Base-by-base conservation (phyloP, 306 rosid species). In the Calophaca sinica region DNA sequence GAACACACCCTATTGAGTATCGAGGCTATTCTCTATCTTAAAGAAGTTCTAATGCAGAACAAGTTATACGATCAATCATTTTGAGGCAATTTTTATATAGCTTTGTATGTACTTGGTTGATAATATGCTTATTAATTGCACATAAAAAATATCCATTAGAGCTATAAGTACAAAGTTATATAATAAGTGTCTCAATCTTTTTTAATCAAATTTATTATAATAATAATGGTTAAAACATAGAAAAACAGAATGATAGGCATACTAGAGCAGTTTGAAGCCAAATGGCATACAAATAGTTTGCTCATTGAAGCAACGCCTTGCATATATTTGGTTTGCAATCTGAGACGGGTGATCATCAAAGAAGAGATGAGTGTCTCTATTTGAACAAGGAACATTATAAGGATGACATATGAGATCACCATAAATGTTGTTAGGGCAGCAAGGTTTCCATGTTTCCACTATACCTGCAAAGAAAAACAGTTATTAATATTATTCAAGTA, bases 351-450 rank as follows among this genome's bases (percentile, higher is more conserved):
- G 87, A 0, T 0, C 39, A 71, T 66, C 87, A 42, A 80, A 84
- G 73, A 70, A 84, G n/a, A 84, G 65, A 72, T 80, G 20, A 39
- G 79, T 44, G 77, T 84, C 12, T 66, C 84, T 71, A 33, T 84
- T 15, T 36, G 52, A 6, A 59, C 87, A 84, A 32, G 73, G 26
- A 51, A 11, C 48, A 26, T 9, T 11, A 31, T 71, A 32, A 15
- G 59, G 73, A 36, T 2, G 7, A 51, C 87, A 79, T n/a, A 0
- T 9, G 28, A 53, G 49, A 42, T 79, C 76, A 33, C 84, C 87
- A 58, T 63, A 1, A 28, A 72, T 59, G 9, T 9, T 75, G 7
- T 75, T 39, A 8, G 82, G 82, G 41, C 87, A 80, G 76, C 87
- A 84, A 33, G 87, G 70, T 62, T 79, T 70, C 81, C 77, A 72